Percentiles rank a stretch among this genome's conserved stretches.
phyloP scores from a whole-genome alignment of 108 stramenopile genomes.

The Phaeodactylum tricornutum region DNA sequence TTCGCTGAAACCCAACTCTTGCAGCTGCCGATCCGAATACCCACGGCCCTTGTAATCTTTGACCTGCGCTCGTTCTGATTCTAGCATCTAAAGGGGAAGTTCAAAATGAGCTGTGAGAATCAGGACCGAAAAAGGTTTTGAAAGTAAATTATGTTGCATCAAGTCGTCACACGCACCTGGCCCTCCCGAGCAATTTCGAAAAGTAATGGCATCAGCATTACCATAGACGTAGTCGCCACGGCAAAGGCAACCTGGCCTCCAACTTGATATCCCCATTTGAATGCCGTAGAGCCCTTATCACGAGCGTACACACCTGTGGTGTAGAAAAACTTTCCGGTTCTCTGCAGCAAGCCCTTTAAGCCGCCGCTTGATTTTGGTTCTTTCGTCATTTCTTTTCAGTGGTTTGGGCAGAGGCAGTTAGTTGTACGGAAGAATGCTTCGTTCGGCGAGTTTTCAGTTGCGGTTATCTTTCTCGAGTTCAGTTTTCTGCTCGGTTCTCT shows the following conservation, averaged over 20 bases:
- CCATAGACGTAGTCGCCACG: slow-evolving; percentile 72
- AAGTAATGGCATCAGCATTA: slow-evolving; percentile 75
- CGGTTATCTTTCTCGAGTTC: no score
- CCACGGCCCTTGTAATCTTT: slow-evolving; percentile 72
- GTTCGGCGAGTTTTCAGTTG: no score
- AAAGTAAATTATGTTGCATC: not conserved
- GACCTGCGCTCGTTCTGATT: slow-evolving; percentile 61
- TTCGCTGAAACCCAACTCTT: slow-evolving; percentile 77
- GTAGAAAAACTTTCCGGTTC: slow-evolving; percentile 58
- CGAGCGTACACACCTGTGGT: slow-evolving; percentile 41
- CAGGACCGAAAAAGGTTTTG: slow-evolving; percentile 7
- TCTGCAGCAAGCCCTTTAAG: slow-evolving; percentile 70
- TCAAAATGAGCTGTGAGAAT: not conserved
- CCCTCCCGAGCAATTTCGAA: slow-evolving; percentile 85
- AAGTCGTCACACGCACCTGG: slow-evolving; percentile 37
- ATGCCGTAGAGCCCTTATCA: slow-evolving; percentile 18
- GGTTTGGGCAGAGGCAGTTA: no score
- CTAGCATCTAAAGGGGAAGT: slow-evolving; percentile 45
- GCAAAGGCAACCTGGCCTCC: slow-evolving; percentile 57
- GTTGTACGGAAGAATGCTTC: no score
- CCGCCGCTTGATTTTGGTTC: slow-evolving; percentile 28
- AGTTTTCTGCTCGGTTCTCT: no score
- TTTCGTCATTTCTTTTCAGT: not conserved
- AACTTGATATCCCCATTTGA: slow-evolving; percentile 44
- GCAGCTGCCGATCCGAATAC: slow-evolving; percentile 76